Conservation (phyloP, 805 yeast genomes). For the Metschnikowia baotianmanensis region DNA sequence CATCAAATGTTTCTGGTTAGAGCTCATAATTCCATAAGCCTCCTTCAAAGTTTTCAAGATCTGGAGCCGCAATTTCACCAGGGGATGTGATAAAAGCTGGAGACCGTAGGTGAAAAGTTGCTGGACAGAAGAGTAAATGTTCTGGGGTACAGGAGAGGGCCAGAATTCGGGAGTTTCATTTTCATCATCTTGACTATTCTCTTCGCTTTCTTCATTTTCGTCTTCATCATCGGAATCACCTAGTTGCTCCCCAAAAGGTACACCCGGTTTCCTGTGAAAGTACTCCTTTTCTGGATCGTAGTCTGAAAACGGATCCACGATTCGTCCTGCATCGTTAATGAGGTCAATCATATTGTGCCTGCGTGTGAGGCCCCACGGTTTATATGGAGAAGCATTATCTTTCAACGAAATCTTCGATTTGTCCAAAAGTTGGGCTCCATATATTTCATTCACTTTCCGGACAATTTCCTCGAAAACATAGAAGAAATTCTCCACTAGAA, state of each 20-base stretch:
- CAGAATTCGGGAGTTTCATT: slow-evolving; percentile 36
- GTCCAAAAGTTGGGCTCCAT: slow-evolving; percentile 18
- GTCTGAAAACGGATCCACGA: slow-evolving; percentile 26
- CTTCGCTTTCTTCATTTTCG: slow-evolving; percentile 15
- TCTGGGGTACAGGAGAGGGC: slow-evolving; percentile 64
- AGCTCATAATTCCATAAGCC: slow-evolving; percentile 32
- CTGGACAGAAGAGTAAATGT: slow-evolving; percentile 56
- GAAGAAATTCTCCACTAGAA: slow-evolving; percentile 71
- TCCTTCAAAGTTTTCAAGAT: slow-evolving; percentile 47
- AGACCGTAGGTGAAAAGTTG: slow-evolving; percentile 70
- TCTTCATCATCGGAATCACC: slow-evolving; percentile 27
- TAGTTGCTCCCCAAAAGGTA: slow-evolving; percentile 29
- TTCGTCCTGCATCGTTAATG: slow-evolving; percentile 35
- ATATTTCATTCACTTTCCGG: slow-evolving; percentile 42
- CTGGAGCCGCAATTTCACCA: slow-evolving; percentile 53
- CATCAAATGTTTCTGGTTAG: slow-evolving; percentile 29
- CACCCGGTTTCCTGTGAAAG: slow-evolving; percentile 37
- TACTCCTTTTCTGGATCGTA: slow-evolving; percentile 39
- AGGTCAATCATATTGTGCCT: slow-evolving; percentile 44
- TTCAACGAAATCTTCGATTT: background rate
- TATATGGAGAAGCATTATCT: slow-evolving; percentile 19
- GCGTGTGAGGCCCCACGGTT: slow-evolving; percentile 61
- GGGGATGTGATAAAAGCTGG: slow-evolving; percentile 63
- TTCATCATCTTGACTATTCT: slow-evolving; percentile 5
- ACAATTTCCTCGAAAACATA: slow-evolving; percentile 63